Conservation (phyloP, 1,139 yeast genomes). For the Candida neerlandica region DNA sequence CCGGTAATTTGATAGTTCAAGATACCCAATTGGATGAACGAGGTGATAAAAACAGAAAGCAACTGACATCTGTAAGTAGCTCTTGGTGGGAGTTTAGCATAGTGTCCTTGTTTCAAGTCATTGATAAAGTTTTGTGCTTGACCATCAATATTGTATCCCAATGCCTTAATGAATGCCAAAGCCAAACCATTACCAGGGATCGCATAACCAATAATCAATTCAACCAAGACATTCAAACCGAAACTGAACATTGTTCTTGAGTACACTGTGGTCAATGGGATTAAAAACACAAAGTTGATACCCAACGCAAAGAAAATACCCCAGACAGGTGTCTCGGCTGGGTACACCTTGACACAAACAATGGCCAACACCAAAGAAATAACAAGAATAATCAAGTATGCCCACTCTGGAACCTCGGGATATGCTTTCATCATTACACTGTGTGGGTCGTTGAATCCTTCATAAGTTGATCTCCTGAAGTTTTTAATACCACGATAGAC, state of each 20-base stretch:
- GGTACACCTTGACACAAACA: constrained; percentile 47
- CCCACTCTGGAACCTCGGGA: constrained; percentile 66
- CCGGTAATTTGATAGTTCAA: constrained; percentile 53
- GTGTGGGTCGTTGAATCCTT: constrained; percentile 50
- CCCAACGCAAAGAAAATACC: constrained; percentile 59
- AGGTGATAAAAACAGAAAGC: constrained; percentile 41
- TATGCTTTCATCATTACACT: constrained; percentile 56
- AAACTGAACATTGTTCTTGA: constrained; percentile 54
- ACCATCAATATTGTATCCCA: constrained; percentile 58
- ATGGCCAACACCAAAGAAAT: constrained; percentile 53
- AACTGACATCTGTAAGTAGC: constrained; percentile 63
- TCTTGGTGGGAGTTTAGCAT: constrained; percentile 63
- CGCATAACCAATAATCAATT: constrained; percentile 62
- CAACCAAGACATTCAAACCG: constrained; percentile 60
- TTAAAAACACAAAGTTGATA: constrained; percentile 54
- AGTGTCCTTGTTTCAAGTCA: constrained; percentile 61
- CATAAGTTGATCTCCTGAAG: constrained; percentile 17
- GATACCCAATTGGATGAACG: constrained; percentile 55
- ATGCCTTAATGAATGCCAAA: constrained; percentile 56
- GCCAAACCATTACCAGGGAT: constrained; percentile 65
- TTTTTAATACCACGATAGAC: constrained; percentile 13
- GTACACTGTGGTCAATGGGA: constrained; percentile 51
- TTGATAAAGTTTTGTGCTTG: constrained; percentile 58
- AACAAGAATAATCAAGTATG: constrained; percentile 50
- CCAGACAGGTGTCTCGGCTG: constrained; percentile 58